Base-by-base conservation (phyloP, 805 yeast genomes). In the Debaryomyces hansenii region DNA sequence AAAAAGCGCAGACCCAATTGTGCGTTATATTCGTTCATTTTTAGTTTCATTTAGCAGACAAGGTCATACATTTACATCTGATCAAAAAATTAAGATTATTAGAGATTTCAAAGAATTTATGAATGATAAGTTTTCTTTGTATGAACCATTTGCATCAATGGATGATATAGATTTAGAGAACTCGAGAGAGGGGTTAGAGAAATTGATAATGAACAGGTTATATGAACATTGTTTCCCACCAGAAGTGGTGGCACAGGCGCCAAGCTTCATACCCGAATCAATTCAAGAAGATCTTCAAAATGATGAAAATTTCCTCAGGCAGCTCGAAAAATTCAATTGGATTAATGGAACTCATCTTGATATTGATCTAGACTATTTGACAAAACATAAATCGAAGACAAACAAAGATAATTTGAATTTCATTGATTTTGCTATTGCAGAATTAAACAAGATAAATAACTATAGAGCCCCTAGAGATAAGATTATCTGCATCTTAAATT, bases 391-490 rank as follows among this genome's bases (percentile, higher is more conserved):
- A 32, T 53, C 53, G 7, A 48, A 47, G 16, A 40, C 42, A 20
- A 44, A 41, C 14, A 53, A 50, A 74, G 18, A 74, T 77, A 58
- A 61, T 12, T 44, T 59, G 12, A 63, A 60, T 29, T 66, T 91
- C 82, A 64, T 77, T 82, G 55, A 74, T 63, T 55, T 74, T 47
- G 94, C 97, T 0, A 77, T 84, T 1, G 72, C 71, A 10, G 98
- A 94, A 64, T 73, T 94, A 41, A 72, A 75, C 51, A 90, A 90
- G 56, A 83, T 94, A 58, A 86, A 87, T 63, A 76, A 80, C 44
- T 95, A 86, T 63, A 80, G 95, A 55, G 92, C 98, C 0, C 99
- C 99, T 12, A 74, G 99, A 44, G 99, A 95, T 61, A 94, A 94
- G 60, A 82, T 90, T 51, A 89, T 94, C 33, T 94, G 98, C 62